Percentiles rank a stretch among this genome's conserved stretches.
These are phyloP conservation scores for Blastomyces parvus DNA, from an alignment of 2,329 filamentous ascomycete genomes.

Conservation along the genomic window DNA sequence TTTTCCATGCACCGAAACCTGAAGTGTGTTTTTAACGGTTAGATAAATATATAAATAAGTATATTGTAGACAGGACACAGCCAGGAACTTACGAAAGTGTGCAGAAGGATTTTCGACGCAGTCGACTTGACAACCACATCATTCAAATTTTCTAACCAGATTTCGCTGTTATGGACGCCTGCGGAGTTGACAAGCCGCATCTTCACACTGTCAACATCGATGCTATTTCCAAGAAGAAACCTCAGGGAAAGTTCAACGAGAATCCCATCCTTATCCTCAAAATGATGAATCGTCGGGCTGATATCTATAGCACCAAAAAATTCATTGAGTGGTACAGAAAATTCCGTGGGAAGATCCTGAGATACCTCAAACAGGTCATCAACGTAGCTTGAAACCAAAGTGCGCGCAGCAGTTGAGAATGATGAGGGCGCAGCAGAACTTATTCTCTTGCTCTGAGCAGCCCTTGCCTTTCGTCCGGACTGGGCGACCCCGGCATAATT, in stretches of 20 bases:
- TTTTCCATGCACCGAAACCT: constrained; percentile 49
- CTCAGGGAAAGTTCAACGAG: constrained; percentile 57
- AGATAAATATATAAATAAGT: constrained; percentile 1
- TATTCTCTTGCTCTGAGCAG: constrained; percentile 1
- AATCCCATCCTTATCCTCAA: constrained; percentile 64
- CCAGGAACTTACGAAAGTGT: constrained; percentile 36
- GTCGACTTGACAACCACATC: constrained; percentile 47
- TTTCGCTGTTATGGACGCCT: constrained; percentile 53
- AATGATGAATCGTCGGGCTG: constrained; percentile 59
- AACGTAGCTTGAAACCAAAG: constrained; percentile 28
- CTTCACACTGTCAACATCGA: constrained; percentile 56
- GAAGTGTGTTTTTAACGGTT: constrained; percentile 7
- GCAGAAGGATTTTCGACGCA: constrained; percentile 43
- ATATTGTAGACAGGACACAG: neutral
- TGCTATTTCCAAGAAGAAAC: constrained; percentile 61
- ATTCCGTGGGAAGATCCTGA: constrained; percentile 47
- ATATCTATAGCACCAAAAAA: constrained; percentile 66
- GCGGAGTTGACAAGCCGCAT: constrained; percentile 53
- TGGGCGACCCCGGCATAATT: constrained; percentile 30
- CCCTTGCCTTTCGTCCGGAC: constrained; percentile 24
- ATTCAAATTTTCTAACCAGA: constrained; percentile 50
- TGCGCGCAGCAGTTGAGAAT: constrained; percentile 15
- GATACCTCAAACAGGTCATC: constrained; percentile 41
- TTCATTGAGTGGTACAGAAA: constrained; percentile 57
- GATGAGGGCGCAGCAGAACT: constrained; percentile 22